Percentiles rank a stretch among this genome's conserved stretches.
Evolutionary conservation across 2,329 filamentous ascomycete genomes (phyloP).

Genomic region (Ascochyta fabae): DNA sequence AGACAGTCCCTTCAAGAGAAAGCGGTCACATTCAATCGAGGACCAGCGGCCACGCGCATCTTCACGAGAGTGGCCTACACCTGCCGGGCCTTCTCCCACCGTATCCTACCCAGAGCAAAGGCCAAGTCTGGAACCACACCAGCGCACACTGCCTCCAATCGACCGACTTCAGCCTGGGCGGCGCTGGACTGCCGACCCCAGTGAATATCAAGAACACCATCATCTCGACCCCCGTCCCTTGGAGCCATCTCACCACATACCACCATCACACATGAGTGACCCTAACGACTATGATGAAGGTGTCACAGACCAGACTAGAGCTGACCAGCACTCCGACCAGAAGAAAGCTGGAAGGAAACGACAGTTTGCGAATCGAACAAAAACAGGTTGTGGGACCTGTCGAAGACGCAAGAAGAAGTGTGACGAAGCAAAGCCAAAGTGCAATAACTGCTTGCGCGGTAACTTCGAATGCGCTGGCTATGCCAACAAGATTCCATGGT

Average conservation of each 20-base stretch:
- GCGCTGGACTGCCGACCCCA: constrained; percentile 40
- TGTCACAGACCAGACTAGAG: constrained; percentile 50
- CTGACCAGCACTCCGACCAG: constrained; percentile 56
- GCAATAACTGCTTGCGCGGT: constrained; percentile 90
- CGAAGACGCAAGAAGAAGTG: constrained; percentile 96
- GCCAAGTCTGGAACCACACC: constrained; percentile 10
- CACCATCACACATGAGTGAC: constrained; percentile 19
- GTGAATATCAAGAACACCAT: constrained; percentile 35
- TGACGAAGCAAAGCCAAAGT: constrained; percentile 90
- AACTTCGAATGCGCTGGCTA: constrained; percentile 94
- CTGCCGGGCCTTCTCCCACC: constrained; percentile 7
- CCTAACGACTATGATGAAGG: constrained; percentile 26
- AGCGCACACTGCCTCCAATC: constrained; percentile 36
- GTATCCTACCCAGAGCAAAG: constrained; percentile 8
- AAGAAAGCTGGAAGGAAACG: constrained; percentile 46
- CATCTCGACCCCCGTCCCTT: constrained; percentile 28
- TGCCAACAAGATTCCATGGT: constrained; percentile 77
- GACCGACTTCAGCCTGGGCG: constrained; percentile 35
- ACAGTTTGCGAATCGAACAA: constrained; percentile 93
- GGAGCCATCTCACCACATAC: constrained; percentile 24
- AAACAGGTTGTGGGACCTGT: constrained; percentile 94
- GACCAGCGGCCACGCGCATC: constrained; percentile 6
- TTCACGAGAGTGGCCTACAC: constrained; percentile 10
- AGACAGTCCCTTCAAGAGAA: constrained; percentile 60
- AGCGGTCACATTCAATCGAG: constrained; percentile 61